Evolutionary conservation across 225 moss, liverwort and hornwort genomes (phyloP), one percentile per base, ranked within the genome.

Genomic region (Rhytidiadelphus loreus): DNA sequence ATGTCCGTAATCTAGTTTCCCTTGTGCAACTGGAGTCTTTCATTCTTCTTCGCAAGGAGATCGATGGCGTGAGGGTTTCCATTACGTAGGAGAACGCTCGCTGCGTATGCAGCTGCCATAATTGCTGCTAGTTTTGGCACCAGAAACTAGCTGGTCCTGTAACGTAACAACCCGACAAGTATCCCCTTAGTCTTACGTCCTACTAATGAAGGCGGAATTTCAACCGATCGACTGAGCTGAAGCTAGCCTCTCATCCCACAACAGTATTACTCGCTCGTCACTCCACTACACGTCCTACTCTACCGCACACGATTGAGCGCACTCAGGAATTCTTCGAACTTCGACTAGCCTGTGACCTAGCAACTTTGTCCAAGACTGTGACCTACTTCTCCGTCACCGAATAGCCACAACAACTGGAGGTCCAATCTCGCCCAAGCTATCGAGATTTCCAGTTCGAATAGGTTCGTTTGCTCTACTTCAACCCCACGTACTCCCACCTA

Each of bases 21-120:
- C 20, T 71, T 39, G 69, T 43, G 16, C 43, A 80, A 41, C 19
- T 85, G 89, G 35, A 80, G 85, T 62, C 62, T 80, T 80, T 85
- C 85, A 85, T 85, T 72, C 80, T 83, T 82, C 86, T 82, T 86
- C 33, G 86, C 90, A 65, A 90, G 86, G 86, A 88, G 79, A 50
- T 90, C 70, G 71, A 80, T 85, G 43, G 55, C 62, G 35, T 59
- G 72, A 85, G 43, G 53, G 32, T 72, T 43, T 62, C 35, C 43
- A 72, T 85, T 30, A 2, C 69, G 71, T 30, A 41, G 16, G 50
- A 85, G 43, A 71, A 61, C 62, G 62, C 80, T 78, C 50, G 79
- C 50, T 85, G 72, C 71, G 62, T 16, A 55, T 4, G 53, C 52
- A 78, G 77, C 78, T 87, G 65, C 86, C 86, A 86, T 81, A 69